Base-by-base conservation (phyloP, 2,329 filamentous ascomycete genomes). In the Fusarium albidum region DNA sequence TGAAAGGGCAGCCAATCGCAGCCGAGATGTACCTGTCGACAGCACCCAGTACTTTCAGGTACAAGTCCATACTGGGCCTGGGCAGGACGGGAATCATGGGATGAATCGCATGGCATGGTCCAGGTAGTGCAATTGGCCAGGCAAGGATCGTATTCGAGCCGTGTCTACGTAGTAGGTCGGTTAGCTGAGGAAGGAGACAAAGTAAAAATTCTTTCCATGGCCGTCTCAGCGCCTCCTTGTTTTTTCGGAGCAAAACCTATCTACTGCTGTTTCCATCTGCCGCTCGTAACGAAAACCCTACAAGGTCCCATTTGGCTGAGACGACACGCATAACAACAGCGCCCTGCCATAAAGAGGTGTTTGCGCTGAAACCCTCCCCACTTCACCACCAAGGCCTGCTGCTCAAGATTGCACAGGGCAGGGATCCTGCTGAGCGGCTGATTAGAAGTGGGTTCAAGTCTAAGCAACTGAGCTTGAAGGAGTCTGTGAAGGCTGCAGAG, bases 401-500 rank as follows among this genome's bases (percentile, higher is more conserved):
- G 51, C n/a, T 27, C 52, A 54, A 60, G 52, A 61, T 61, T 61
- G 31, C 58, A 48, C 27, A 13, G 38, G 29, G 42, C 58, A 61
- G 42, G 54, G 58, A 43, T 61, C 14, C 33, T 51, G 58, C 58
- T 55, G 54, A 58, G 58, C 58, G 58, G 58, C 58, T 61, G 58
- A 62, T 59, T 41, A 33, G 47, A 28, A 55, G 57, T 57, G 57
- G 57, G 37, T 11, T 55, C 43, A 14, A 39, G 15, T n/a, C 26
- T n/a, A 7, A 21, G 21, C 21, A 47, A 31, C 26, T 21, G 44
- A 26, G 34, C 26, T 25, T 39, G 44, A 47, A 21, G 34, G 27
- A 31, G 34, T 60, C 45, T 43, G 41, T 52, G 43, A 56, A n/a
- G 46, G 52, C 46, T 55, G 45, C 50, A 61, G 49, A 38, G 34